phyloP scores from a whole-genome alignment of 768 basidiomycete species.

The Chlorophyllum brunneum region DNA sequence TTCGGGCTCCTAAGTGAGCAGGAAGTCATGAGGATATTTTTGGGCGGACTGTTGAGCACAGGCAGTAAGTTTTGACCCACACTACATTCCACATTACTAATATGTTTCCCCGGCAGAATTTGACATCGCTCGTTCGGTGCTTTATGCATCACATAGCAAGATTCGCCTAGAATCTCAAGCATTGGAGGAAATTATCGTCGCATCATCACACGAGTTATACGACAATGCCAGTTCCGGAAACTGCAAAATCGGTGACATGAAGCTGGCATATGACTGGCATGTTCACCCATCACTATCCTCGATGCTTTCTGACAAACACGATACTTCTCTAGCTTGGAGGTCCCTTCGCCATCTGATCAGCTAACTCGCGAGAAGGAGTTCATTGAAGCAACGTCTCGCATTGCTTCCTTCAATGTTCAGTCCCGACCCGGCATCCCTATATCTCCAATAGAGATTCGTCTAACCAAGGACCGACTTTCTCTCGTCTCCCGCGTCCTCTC shows the following conservation, averaged over 20 bases:
- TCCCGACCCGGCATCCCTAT: constrained; percentile 74
- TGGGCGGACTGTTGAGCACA: constrained; percentile 79
- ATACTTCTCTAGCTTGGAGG: constrained; percentile 57
- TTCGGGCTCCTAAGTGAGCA: constrained; percentile 71
- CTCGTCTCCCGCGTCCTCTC: constrained; percentile 86
- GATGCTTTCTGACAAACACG: background rate
- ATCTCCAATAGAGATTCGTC: constrained; percentile 89
- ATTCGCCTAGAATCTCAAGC: constrained; percentile 43
- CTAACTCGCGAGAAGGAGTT: constrained; percentile 79
- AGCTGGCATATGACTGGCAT: constrained; percentile 94
- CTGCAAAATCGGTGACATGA: constrained; percentile 92
- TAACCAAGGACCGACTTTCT: constrained; percentile 83
- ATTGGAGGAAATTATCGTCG: constrained; percentile 77
- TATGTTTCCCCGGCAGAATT: constrained; percentile 43
- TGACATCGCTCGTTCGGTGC: constrained; percentile 59
- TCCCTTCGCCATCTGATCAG: constrained; percentile 60
- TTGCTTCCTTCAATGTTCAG: constrained; percentile 86
- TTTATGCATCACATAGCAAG: constrained; percentile 44
- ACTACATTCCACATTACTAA: constrained; percentile 11
- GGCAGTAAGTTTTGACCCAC: constrained; percentile 63
- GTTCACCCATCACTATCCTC: constrained; percentile 13
- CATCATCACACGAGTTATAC: constrained; percentile 86
- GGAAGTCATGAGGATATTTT: constrained; percentile 80
- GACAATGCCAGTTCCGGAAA: constrained; percentile 93
- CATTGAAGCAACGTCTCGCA: constrained; percentile 95